Percentiles rank a stretch among this genome's conserved stretches.
Conservation (phyloP, 495 filamentous ascomycete species). For the Daldinia vernicosa region DNA sequence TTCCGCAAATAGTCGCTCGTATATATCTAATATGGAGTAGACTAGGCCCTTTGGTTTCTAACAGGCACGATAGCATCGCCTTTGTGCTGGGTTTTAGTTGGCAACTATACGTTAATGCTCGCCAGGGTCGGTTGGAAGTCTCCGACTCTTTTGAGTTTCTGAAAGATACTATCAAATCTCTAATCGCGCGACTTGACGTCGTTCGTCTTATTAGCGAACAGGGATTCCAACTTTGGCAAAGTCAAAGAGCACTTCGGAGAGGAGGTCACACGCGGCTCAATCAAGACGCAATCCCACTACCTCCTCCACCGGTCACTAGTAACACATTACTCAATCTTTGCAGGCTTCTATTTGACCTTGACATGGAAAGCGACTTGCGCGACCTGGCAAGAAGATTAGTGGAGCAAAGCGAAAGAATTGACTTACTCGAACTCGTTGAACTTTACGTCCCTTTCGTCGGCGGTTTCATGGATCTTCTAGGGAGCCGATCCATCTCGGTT, state of each 20-base stretch:
- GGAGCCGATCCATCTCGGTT: neutral
- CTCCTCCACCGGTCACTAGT: constrained; percentile 13
- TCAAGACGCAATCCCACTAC: neutral
- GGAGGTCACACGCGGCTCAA: neutral
- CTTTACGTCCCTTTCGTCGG: constrained; percentile 17
- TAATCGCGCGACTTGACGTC: constrained; percentile 10
- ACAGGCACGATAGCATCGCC: constrained; percentile 4
- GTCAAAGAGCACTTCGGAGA: neutral
- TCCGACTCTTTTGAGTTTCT: constrained; percentile 14
- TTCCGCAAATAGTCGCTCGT: neutral
- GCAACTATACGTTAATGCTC: constrained; percentile 4
- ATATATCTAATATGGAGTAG: constrained; percentile 12
- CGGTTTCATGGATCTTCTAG: neutral
- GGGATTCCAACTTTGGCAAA: constrained; percentile 11
- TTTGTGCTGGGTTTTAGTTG: constrained; percentile 13
- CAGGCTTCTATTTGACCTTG: constrained; percentile 8
- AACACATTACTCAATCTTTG: constrained; percentile 7
- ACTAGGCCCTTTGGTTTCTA: constrained; percentile 1
- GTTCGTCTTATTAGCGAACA: constrained; percentile 6
- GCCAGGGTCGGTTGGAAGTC: neutral
- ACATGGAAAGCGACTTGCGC: constrained; percentile 10
- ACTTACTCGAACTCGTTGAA: constrained; percentile 1
- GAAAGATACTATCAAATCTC: constrained; percentile 10
- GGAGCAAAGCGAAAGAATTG: constrained; percentile 11
- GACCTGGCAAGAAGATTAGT: neutral